Base-by-base conservation (phyloP, 352 stramenopile species). In the Phytophthora citrophthora region DNA sequence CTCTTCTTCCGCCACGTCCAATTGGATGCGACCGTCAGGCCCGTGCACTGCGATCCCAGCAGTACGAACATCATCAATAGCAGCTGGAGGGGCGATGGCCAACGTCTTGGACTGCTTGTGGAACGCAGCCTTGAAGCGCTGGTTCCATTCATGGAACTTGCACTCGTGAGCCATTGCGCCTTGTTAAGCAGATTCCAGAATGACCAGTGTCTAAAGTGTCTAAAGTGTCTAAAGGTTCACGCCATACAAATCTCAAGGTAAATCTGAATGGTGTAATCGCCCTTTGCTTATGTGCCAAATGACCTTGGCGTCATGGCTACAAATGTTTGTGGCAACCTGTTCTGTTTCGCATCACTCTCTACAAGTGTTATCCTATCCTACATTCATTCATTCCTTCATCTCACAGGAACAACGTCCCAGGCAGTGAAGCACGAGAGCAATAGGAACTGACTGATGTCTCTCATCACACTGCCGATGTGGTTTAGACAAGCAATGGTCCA, bases 391-490 rank as follows among this genome's bases (percentile, higher is more conserved):
- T 58, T 10, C 16, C 6, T 10, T 52, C 26, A 70, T 13, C 32
- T 32, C 0, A 70, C 60, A 0, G 60, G 41, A 20, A 74, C 66
- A 5, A 74, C 66, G 31, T 74, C 66, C 66, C 66, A 74, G 0
- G 66, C 61, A 20, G 54, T 67, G 40, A 74, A 74, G 48, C 66
- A 74, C 23, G 66, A 74, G 23, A 74, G 66, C 18, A 74, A 39
- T 24, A 74, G 26, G 48, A 74, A 74, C 29, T 74, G 66, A 47
- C 66, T 74, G 61, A 74, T 65, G 54, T 74, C 66, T 12, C 58
- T 41, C 54, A 74, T 40, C 16, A 64, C 66, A 32, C 54, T 61
- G 4, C 66, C 66, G 2, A 74, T 61, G 44, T 74, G 61, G 50
- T 74, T 70, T n/a, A 74, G 16, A 16, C 62, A 70, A 3, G 60